Base-by-base conservation (phyloP, 2,329 filamentous ascomycete species). In the Hymenoscyphus scutula region DNA sequence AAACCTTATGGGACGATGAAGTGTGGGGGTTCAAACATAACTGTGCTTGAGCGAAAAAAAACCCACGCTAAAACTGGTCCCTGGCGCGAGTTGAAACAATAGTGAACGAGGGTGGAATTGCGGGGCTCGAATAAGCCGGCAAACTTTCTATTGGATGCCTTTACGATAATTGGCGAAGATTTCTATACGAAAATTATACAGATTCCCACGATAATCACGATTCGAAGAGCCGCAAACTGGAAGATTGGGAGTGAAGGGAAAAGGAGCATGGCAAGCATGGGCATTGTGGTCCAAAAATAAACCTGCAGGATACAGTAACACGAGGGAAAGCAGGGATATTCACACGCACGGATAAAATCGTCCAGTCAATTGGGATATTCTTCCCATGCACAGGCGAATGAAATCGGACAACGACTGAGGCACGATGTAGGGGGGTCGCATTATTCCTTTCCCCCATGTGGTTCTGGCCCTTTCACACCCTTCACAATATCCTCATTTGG, bases 301-400 rank as follows among this genome's bases (percentile, higher is more conserved):
- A 57, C 19, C 11, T 48, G 41, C 19, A 23, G 58, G 55, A 63
- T 65, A 48, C 60, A 55, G n/a, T n/a, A n/a, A 65, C 62, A 63
- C 62, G 63, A 65, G 54, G 62, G 19, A 59, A 13, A 48, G 41
- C 62, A 61, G 45, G 62, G 62, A 59, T 45, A 25, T 19, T n/a
- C 19, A 11, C 30, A 45, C n/a, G 41, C 41, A 48, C 56, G 58
- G 58, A 25, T 53, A 59, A 59, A 53, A 15, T 51, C 23, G 38
- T 48, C 56, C 56, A 51, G 34, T 58, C 56, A 19, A 8, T 48
- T 58, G 56, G 56, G 56, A 58, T n/a, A n/a, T n/a, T n/a, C 37
- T 29, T 53, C 38, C 57, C 57, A 53, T 53, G 57, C 32, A 19
- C 11, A 17, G 13, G 57, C 45, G 34, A 59, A 53, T 58, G 38